Percentiles rank a stretch among this genome's conserved stretches.
These are phyloP conservation scores for Pythium biforme DNA, from an alignment of 352 stramenopile genomes.

Conservation along the genomic window DNA sequence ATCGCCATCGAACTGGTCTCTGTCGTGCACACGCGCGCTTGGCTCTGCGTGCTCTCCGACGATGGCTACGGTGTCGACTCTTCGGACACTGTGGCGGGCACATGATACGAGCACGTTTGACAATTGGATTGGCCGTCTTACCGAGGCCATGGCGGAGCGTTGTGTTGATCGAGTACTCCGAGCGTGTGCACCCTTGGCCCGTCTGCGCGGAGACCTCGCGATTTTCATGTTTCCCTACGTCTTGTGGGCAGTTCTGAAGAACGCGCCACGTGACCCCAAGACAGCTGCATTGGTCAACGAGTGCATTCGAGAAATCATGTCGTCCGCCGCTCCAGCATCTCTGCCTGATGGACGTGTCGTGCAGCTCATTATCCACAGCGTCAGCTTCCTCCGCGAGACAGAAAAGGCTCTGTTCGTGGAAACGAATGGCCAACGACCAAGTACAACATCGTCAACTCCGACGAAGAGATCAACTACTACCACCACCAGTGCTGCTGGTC, in stretches of 20 bases:
- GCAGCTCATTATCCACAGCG: conserved; percentile 72
- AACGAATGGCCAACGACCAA: conserved; percentile 37
- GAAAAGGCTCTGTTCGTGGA: conserved; percentile 75
- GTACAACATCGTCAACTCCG: not conserved
- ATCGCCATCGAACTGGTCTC: conserved; percentile 59
- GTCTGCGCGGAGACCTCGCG: conserved; percentile 52
- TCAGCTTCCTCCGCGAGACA: conserved; percentile 80
- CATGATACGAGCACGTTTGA: conserved; percentile 40
- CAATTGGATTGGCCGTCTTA: conserved; percentile 57
- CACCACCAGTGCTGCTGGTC: not conserved
- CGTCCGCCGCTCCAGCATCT: not conserved
- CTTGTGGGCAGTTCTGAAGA: conserved; percentile 38
- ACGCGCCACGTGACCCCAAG: conserved; percentile 11
- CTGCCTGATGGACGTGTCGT: conserved; percentile 32
- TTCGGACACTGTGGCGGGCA: conserved; percentile 37
- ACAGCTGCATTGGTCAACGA: conserved; percentile 35
- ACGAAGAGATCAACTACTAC: not conserved
- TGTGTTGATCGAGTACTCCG: conserved; percentile 51
- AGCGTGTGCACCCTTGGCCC: conserved; percentile 40
- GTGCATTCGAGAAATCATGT: conserved; percentile 44
- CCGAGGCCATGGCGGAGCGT: conserved; percentile 37
- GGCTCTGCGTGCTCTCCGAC: not conserved
- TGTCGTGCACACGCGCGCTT: conserved; percentile 5
- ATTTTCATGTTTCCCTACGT: conserved; percentile 79
- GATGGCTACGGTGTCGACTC: conserved; percentile 1